phyloP scores from a whole-genome alignment of 1,284 basidiomycete species.

The Rhodotorula mucilaginosa region DNA sequence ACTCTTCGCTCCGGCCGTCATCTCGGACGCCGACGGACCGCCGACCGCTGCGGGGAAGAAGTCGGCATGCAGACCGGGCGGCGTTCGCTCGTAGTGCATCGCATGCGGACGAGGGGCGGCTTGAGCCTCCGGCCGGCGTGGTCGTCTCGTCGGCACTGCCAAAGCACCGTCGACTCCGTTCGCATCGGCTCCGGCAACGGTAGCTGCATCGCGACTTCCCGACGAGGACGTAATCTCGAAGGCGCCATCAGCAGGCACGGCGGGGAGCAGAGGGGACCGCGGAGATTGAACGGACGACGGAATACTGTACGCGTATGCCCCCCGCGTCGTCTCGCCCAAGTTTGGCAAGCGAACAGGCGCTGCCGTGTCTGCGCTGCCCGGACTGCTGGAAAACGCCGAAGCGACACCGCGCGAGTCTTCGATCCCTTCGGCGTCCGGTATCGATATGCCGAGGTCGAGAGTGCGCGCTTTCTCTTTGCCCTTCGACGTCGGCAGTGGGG shows the following conservation, averaged over 20 bases:
- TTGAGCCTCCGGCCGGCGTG: not conserved
- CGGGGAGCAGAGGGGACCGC: too few species aligned
- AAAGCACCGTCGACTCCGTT: not conserved
- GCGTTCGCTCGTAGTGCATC: conserved; percentile 1
- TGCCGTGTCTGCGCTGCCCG: not conserved
- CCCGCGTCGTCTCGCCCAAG: not conserved
- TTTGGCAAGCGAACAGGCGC: not conserved
- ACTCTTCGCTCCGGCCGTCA: conserved; percentile 19
- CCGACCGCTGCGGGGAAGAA: conserved; percentile 9
- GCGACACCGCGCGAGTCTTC: not conserved
- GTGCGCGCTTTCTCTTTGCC: conserved; percentile 18
- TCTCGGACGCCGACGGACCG: conserved; percentile 17
- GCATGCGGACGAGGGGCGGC: conserved; percentile 4
- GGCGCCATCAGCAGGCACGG: too few species aligned
- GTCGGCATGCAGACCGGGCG: not conserved
- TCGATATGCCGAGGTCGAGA: conserved; percentile 13
- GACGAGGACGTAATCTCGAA: too few species aligned
- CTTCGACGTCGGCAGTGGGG: not conserved
- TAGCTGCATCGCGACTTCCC: too few species aligned
- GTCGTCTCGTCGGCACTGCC: not conserved
- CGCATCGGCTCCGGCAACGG: too few species aligned
- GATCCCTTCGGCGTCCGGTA: not conserved
- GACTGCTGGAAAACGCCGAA: not conserved
- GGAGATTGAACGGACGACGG: too few species aligned
- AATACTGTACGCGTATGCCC: not conserved